A percentile compares a stretch with the other conserved stretches of the same genome.
Conservation (phyloP, 805 yeast species). For the Wickerhamomyces rabaulensis region DNA sequence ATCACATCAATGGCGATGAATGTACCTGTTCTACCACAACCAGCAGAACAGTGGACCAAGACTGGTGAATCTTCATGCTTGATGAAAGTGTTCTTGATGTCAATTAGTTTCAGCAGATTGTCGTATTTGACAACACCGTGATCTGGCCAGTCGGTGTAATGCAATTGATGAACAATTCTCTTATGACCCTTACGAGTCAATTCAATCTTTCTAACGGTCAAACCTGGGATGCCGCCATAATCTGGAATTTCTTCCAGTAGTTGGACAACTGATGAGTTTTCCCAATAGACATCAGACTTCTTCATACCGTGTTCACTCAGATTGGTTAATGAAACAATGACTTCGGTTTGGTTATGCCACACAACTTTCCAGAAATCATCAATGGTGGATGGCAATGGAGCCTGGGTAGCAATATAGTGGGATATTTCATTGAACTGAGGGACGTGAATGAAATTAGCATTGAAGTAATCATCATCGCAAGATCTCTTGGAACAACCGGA, state of each 20-base stretch:
- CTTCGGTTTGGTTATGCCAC: conserved; percentile 54
- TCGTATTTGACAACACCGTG: conserved; percentile 53
- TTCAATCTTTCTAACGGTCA: conserved; percentile 27
- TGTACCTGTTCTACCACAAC: conserved; percentile 95
- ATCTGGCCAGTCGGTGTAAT: conserved; percentile 80
- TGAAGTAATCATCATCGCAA: conserved; percentile 16
- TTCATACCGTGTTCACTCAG: conserved; percentile 67
- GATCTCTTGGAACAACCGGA: conserved; percentile 2
- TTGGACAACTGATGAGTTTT: conserved; percentile 39
- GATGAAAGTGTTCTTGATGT: conserved; percentile 26
- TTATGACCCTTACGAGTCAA: conserved; percentile 18
- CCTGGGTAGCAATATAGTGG: conserved; percentile 82
- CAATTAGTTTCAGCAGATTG: conserved; percentile 26
- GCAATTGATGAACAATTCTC: conserved; percentile 61
- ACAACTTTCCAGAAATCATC: conserved; percentile 91
- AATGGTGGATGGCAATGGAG: conserved; percentile 72
- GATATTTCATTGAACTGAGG: conserved; percentile 33
- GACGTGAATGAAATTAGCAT: conserved; percentile 63
- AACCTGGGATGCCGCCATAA: conserved; percentile 25
- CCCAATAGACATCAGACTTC: conserved; percentile 87
- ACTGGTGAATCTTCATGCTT: conserved; percentile 38
- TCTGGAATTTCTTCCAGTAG: conserved; percentile 25
- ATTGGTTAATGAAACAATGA: conserved; percentile 73
- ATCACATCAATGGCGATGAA: conserved; percentile 59
- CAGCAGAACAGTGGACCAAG: conserved; percentile 92